Evolutionary conservation across 2,329 filamentous ascomycete genomes (phyloP), one percentile per base, ranked within the genome.

Genomic region (Xylaria sp.): DNA sequence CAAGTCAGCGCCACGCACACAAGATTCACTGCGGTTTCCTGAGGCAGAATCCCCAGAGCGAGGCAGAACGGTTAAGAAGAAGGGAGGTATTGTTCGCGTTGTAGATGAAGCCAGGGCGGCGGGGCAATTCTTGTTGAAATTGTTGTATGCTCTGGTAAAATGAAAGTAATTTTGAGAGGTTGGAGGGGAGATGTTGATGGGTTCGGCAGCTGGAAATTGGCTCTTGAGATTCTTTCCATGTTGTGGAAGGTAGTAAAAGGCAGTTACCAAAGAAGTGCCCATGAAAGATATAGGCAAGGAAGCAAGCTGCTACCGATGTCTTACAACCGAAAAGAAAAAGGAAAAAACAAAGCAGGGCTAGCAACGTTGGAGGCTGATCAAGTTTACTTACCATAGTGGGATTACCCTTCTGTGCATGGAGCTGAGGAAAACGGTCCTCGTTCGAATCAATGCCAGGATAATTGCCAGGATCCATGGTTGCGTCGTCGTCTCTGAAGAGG

Each of bases 401-500:
- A 72, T 82, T 83, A 28, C 78, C 83, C 62, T 88, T 86, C 72
- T 90, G 89, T 64, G 91, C 89, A 76, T 93, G 89, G 72, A 96
- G 86, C 70, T 95, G 94, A 36, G 94, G 94, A 76, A 98, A 98
- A 77, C 90, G 91, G 79, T 97, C 93, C 76, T 97, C 92, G 59
- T 89, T 90, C 72, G 90, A 89, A 64, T 91, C 89, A 82, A 92
- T 88, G 79, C 91, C 88, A 71, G 93, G 85, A 79, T 91, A 92
- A 72, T 86, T 90, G 77, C 89, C 90, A 73, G 91, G 87, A 68
- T 92, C 90, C 56, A 89, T 87, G 60, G 78, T 78, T 63, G 81
- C 78, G 64, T 94, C 90, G 69, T 94, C 93, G 75, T 94, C 92
- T 69, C 92, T 91, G 78, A 98, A 97, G 46, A 97, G 85, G 77